Base-by-base conservation (phyloP, 2,329 filamentous ascomycete species). In the Fusarium buharicum region DNA sequence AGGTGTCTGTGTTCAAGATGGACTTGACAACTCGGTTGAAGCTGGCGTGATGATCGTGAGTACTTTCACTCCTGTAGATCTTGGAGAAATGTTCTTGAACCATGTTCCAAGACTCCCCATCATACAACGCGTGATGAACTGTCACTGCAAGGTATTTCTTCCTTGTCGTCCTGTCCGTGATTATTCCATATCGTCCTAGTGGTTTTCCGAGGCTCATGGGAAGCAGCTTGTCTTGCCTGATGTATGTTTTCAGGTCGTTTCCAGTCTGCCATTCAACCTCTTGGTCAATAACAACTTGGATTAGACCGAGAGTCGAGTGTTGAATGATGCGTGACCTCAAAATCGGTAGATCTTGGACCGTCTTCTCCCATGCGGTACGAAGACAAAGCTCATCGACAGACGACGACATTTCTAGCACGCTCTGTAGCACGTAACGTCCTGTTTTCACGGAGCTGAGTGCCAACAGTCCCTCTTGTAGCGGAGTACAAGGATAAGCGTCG, bases 271-370 rank as follows among this genome's bases (percentile, higher is more conserved):
- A 76, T 34, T 70, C 53, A 14, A 79, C 74, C 11, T 66, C 66
- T 22, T 76, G 72, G 17, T 73, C 73, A 27, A 81, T 56, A 7
- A 83, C 77, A 0, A 80, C 77, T 56, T 83, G 81, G 44, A 80
- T 65, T 0, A 81, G 69, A 6, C 80, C 79, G 6, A 72, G 66
- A 1, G 69, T 66, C 1, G 75, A 68, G 4, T 78, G 72, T 17
- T 82, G 79, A 0, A 82, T 73, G 41, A 84, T 79, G 33, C 80
- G 75, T 0, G 81, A 80, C 4, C 81, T 75, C 11, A 83, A 69
- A 30, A 82, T 80, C 1, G 64, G 41, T 2, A 38, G 41, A 4
- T 30, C 4, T 1, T 37, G 24, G 10, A 51, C 31, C 0, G 58
- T 50, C 3, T 48, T 63, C 38, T 49, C 46, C 46, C 46, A 49